Base-by-base conservation (phyloP, 345 rosid species). In the Sonneratia caseolaris region DNA sequence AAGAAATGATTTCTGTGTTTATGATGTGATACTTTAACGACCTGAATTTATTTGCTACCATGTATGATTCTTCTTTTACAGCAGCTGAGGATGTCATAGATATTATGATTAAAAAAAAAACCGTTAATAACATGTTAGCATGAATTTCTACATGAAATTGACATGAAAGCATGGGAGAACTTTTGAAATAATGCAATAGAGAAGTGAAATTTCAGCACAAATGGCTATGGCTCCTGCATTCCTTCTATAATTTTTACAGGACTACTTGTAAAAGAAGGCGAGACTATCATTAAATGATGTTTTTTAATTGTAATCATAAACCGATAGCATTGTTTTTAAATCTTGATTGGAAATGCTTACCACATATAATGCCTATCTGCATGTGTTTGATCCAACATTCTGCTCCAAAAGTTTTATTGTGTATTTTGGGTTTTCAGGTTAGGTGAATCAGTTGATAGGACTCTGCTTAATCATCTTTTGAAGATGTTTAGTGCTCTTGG, bases 401-500 rank as follows among this genome's bases (percentile, higher is more conserved):
- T 67, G 48, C 4, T 40, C 37, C 22, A 16, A 56, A 35, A 40
- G 45, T 42, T 37, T 55, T 27, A 13, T 15, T 47, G 22, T n/a
- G 72, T 75, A 73, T 81, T 71, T 76, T 75, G 76, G 37, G 66
- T 70, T 73, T 76, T 74, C 86, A 95, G 99, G 64, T 84, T 88
- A 75, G 96, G 97, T 53, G 99, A 95, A 87, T 86, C 97, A 70
- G 96, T 89, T 77, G 91, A 90, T 84, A 83, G 97, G 81, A 85
- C 96, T 32, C 88, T 91, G 35, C 87, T 95, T 66, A 90, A 84
- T 79, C 97, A 92, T 87, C 96, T 95, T 72, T 79, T 95, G 78
- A 95, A 95, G 97, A 95, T 95, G 99, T 90, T 95, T 80, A 92
- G 93, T 35, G 89, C 99, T 70, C 84, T 95, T 76, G 99, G 97